A percentile compares a stretch with the other conserved stretches of the same genome.
Evolutionary conservation across 1,284 basidiomycete genomes (phyloP).

Genomic region (Ceratobasidium sp.): DNA sequence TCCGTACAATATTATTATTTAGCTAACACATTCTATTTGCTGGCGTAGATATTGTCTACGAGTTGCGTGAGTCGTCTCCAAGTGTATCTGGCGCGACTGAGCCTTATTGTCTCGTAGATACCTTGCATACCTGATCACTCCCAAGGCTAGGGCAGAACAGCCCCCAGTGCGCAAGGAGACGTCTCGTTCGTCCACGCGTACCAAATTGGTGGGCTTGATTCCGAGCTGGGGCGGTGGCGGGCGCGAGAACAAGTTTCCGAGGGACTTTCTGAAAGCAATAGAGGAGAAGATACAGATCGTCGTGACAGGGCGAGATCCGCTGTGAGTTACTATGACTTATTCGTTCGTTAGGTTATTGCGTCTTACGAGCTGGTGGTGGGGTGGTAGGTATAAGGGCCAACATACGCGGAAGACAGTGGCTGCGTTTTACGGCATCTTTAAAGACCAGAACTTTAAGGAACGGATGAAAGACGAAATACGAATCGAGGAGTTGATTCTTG

Average conservation of each 20-base stretch:
- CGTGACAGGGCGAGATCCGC: conserved; percentile 89
- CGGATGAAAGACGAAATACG: conserved; percentile 97
- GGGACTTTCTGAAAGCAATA: conserved; percentile 89
- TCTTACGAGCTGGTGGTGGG: not conserved
- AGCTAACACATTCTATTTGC: conserved; percentile 30
- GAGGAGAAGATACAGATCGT: conserved; percentile 90
- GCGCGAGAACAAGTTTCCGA: conserved; percentile 91
- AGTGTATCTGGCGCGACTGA: conserved; percentile 53
- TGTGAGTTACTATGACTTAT: conserved; percentile 66
- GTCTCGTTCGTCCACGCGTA: conserved; percentile 68
- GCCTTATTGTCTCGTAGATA: conserved; percentile 74
- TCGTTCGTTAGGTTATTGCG: not conserved
- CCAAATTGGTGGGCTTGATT: conserved; percentile 77
- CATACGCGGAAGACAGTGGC: conserved; percentile 89
- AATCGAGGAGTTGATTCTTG: conserved; percentile 96
- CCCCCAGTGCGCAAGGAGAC: conserved; percentile 66
- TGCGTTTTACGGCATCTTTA: conserved; percentile 90
- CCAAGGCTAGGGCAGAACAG: conserved; percentile 58
- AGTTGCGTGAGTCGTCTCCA: conserved; percentile 30
- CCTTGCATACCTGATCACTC: conserved; percentile 75
- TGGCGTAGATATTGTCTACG: conserved; percentile 11
- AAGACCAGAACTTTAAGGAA: conserved; percentile 83
- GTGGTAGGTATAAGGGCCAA: conserved; percentile 91
- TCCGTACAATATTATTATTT: conserved; percentile 42
- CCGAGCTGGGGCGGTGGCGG: conserved; percentile 76